Evolutionary conservation across 352 stramenopile genomes (phyloP), one percentile per base, ranked within the genome.

Genomic region (Globisporangium abappressorium): DNA sequence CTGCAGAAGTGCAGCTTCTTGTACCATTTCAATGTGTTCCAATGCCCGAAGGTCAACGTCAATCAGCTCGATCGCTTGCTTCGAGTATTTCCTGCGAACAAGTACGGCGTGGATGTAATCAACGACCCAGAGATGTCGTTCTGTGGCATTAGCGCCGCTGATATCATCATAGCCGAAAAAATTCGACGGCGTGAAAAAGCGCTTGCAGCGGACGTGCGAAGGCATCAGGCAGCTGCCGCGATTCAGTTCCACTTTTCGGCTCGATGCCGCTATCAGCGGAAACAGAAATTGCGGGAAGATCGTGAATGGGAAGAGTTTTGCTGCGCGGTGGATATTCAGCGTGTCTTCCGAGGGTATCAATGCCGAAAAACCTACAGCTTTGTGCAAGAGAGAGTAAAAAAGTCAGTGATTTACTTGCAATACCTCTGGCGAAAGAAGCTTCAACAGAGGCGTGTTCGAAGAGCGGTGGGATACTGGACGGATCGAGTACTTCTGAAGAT

Each of bases 261-360:
- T 3, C 66, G 74, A 54, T 68, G 69, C n/a, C 73, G 68, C 3
- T 72, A 69, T 5, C 51, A 76, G 5, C 61, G 68, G 43, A 78
- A 79, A 47, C 62, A 66, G 3, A 46, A 68, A 15, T 12, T 69
- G 9, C 46, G 76, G 9, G 56, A 80, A 30, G 49, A 71, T 3
- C 68, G 68, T 7, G 73, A 83, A 3, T 89, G 79, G 80, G 70
- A 72, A 34, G 59, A 76, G 43, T 83, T 87, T 33, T 90, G 81
- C 64, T 76, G 75, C 11, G 80, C 81, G 0, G 53, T 88, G 22
- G 80, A 91, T 30, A 91, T 92, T 11, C 83, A 93, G 53, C 80
- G 83, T 9, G 64, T 87, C 0, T 71, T 70, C n/a, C 71, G 79
- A 57, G 85, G 85, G 1, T 85, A 74, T 33, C 38, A 59, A 1